Conservation (phyloP, 2,329 filamentous ascomycete species). For the Neobulgaria alba region DNA sequence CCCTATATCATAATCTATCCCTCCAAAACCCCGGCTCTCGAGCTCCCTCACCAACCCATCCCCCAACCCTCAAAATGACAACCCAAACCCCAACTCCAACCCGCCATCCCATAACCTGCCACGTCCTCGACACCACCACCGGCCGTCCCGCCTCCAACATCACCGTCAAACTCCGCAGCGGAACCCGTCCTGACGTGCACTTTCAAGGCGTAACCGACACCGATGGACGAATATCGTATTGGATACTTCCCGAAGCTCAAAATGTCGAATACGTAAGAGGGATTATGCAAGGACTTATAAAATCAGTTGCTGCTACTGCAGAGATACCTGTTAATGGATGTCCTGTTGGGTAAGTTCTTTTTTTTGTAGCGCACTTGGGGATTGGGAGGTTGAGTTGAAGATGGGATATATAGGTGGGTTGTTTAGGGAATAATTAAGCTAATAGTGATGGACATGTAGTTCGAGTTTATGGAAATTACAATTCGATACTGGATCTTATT, state of each 20-base stretch:
- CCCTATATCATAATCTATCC: background rate
- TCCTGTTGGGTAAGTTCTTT: no score
- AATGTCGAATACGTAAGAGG: no score
- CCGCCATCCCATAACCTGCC: constrained; percentile 67
- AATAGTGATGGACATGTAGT: no score
- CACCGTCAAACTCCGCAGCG: constrained; percentile 41
- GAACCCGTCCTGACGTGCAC: constrained; percentile 30
- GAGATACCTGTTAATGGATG: no score
- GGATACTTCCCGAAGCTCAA: constrained; percentile 33
- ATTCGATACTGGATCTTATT: constrained; percentile 68
- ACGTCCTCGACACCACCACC: constrained; percentile 74
- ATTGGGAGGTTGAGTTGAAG: no score
- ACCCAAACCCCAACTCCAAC: constrained; percentile 7
- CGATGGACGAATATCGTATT: constrained; percentile 65
- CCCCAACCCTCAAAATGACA: constrained; percentile 4
- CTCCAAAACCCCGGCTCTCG: no score
- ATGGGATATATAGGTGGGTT: no score
- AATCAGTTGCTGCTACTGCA: no score
- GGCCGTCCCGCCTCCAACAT: constrained; percentile 61
- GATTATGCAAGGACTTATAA: no score
- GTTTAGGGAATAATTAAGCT: no score
- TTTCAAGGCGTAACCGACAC: constrained; percentile 64
- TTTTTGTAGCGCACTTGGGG: no score
- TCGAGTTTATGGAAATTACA: constrained; percentile 52
- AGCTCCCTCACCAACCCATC: no score